Base-by-base conservation (phyloP, 208 protist genomes). In the Wallacemonas collosoma region DNA sequence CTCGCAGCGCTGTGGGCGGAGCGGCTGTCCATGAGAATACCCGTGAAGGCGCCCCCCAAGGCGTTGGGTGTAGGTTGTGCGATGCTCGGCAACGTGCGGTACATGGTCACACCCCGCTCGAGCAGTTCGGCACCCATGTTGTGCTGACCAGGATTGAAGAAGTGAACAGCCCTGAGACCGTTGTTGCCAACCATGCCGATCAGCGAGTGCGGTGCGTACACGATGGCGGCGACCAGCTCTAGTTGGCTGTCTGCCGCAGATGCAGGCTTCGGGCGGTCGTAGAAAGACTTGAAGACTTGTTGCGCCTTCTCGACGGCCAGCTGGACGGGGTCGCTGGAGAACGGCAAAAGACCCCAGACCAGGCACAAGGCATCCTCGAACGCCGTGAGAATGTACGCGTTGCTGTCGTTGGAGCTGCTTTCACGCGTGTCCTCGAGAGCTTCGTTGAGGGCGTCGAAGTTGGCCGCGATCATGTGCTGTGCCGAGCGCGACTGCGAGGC, bases 271-370 rank as follows among this genome's bases (percentile, higher is more conserved):
- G 82, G 82, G 47, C 79, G 71, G 47, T 76, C 77, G 40, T 66
- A 70, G 68, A 93, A 93, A 6, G 76, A 62, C 35, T 71, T 60
- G 60, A 88, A 81, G 17, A 89, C 75, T 8, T 78, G 70, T 12
- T 75, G 69, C 15, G 84, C 87, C 58, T 84, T 82, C 44, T 88
- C 76, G 2, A 89, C 70, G n/a, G 87, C 87, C n/a, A 87, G 72
- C 17, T 81, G 63, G 1, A 89, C 80, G 14, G 87, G 87, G 41
- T 93, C 87, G 40, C 72, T 81, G 58, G 75, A 85, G 43, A 89
- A 87, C 0, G 87, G 87, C 54, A 88, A 60, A 9, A 88, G 75
- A 17, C 87, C 87, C 84, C 87, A 93, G 35, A 93, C 82, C 56
- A 93, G 71, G 47, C 84, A 85, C 39, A 93, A 54, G 3, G 78